phyloP scores from a whole-genome alignment of 345 rosid genomes.

The Eucalyptus cloeziana region DNA sequence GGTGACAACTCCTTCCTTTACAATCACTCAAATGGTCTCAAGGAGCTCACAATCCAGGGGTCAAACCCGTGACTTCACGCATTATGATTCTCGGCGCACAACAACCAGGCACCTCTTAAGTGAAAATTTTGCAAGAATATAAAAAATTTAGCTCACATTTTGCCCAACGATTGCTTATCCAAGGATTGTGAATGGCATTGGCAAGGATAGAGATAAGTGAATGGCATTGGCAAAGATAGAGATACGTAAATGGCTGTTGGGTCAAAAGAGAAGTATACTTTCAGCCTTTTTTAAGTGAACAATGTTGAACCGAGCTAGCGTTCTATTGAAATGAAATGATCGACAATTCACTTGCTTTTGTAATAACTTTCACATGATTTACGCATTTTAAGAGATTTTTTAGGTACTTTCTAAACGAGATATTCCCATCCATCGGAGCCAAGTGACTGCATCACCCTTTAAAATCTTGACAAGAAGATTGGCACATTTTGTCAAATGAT shows the following conservation, averaged over 20 bases:
- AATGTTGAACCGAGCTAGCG: background rate
- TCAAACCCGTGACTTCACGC: accelerated
- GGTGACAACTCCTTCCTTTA: too few relatives aligned
- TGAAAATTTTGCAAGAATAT: background rate
- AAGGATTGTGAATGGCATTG: background rate
- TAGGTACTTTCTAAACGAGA: background rate
- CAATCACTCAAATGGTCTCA: background rate
- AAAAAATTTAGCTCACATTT: background rate
- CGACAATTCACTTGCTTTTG: background rate
- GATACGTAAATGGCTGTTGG: background rate
- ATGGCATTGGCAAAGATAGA: background rate
- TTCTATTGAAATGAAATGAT: background rate
- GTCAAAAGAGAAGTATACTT: background rate
- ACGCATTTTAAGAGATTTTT: background rate
- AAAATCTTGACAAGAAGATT: background rate
- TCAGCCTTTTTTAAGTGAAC: background rate
- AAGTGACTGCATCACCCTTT: background rate
- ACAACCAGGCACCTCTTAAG: background rate
- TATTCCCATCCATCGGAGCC: background rate
- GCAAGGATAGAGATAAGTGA: background rate
- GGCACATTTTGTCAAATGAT: background rate
- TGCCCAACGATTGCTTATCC: background rate
- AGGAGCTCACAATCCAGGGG: background rate
- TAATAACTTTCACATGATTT: background rate
- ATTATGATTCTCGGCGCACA: background rate